Evolutionary conservation across 2,329 filamentous ascomycete genomes (phyloP), one percentile per base, ranked within the genome.

Genomic region (Teratosphaeria nubilosa): DNA sequence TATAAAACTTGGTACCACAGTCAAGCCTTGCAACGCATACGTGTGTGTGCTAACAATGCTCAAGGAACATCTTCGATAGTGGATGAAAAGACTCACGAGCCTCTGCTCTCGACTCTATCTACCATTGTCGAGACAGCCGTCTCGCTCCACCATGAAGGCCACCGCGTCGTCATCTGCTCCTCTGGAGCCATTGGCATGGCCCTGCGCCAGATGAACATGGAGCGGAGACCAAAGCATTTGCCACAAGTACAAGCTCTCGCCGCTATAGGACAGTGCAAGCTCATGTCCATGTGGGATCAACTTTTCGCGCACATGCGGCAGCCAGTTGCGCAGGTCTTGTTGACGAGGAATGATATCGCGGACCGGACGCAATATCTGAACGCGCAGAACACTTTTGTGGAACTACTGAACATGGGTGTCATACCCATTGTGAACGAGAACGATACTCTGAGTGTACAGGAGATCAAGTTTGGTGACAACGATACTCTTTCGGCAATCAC

Each of bases 401-500:
- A 96, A 73, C 81, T 97, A 53, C 78, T 99, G 20, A 86, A 91
- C 68, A 94, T 96, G 87, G 91, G 91, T 1, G 92, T 97, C 27
- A 95, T 99, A 62, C 94, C 94, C 10, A 96, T 99, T 67, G 94
- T 99, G 63, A 99, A 99, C 69, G 94, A 99, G 76, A 99, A 99
- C 74, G 94, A 99, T 73, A 99, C 94, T 2, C 78, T 99, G 57
- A 90, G 91, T 25, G 94, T 99, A 64, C 89, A 92, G 70, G 94
- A 99, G 81, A 99, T 99, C 77, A 97, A 97, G 78, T 99, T 99
- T 70, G 94, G 94, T 65, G 94, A 99, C 78, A 99, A 99, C 68
- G 94, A 99, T 74, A 99, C 94, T 1, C 80, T 99, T 53, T 96
- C 91, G 13, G 94, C 94, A 58, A 96, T 99, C 66, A 96, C 94